Conservation (phyloP, 2,329 filamentous ascomycete species). For the Plectosphaerella sp. region DNA sequence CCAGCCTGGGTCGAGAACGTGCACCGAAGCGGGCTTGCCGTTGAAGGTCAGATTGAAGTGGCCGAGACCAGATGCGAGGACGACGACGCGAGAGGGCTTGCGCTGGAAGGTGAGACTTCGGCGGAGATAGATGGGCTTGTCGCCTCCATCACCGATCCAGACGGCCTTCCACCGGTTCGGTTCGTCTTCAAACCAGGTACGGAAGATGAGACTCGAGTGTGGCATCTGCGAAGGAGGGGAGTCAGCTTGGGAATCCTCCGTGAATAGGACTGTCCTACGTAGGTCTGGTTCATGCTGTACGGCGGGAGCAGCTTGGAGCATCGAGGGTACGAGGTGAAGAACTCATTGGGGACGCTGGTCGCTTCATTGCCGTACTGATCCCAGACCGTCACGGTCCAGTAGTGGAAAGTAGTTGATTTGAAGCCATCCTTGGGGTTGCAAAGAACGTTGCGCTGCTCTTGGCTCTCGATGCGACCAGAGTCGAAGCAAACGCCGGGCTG, state of each 20-base stretch:
- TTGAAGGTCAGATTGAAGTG: conserved; percentile 34
- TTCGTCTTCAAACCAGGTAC: conserved; percentile 35
- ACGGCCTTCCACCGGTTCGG: conserved; percentile 32
- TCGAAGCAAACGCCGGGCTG: conserved; percentile 8
- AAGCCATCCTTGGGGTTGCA: conserved; percentile 24
- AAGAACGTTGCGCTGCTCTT: conserved; percentile 15
- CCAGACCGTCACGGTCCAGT: conserved; percentile 31
- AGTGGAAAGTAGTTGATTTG: conserved; percentile 26
- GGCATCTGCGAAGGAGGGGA: conserved; percentile 23
- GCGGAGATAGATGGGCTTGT: conserved; percentile 34
- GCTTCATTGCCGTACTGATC: conserved; percentile 22
- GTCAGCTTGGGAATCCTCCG: neutral
- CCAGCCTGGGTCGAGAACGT: conserved; percentile 33
- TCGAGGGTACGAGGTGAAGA: conserved; percentile 33
- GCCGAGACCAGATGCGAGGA: conserved; percentile 31
- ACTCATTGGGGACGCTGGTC: conserved; percentile 22
- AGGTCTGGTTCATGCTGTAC: conserved; percentile 36
- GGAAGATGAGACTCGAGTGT: conserved; percentile 33
- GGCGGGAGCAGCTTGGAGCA: conserved; percentile 27
- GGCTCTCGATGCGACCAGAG: conserved; percentile 13
- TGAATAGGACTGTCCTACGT: conserved; percentile 13
- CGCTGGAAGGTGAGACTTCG: conserved; percentile 21
- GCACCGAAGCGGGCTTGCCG: conserved; percentile 24
- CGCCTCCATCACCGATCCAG: conserved; percentile 32
- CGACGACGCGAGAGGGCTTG: conserved; percentile 25